Percentiles rank a stretch among this genome's conserved stretches.
Conservation (phyloP, 1,139 yeast genomes). For the Spathaspora sp. region DNA sequence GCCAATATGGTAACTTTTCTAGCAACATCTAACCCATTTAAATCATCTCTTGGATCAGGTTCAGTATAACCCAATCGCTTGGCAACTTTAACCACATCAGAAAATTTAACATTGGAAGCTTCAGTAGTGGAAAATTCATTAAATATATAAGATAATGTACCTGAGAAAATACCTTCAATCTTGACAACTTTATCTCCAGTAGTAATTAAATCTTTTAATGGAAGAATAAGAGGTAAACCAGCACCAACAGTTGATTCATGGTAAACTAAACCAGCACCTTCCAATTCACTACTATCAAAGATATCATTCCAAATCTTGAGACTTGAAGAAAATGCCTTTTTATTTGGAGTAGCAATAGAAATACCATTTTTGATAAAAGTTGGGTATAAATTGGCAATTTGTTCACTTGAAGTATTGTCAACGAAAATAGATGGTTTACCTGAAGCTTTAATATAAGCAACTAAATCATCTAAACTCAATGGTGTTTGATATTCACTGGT, state of each 20-base stretch:
- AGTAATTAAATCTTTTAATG: conserved; percentile 79
- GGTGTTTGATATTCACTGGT: conserved; percentile 51
- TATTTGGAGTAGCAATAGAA: conserved; percentile 96
- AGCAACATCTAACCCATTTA: conserved; percentile 97
- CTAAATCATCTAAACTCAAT: conserved; percentile 56
- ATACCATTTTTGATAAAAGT: conserved; percentile 72
- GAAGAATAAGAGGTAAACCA: conserved; percentile 89
- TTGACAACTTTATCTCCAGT: conserved; percentile 92
- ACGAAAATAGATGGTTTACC: conserved; percentile 78
- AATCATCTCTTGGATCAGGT: conserved; percentile 98
- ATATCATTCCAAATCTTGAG: conserved; percentile 74
- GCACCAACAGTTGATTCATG: conserved; percentile 99
- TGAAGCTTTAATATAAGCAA: conserved; percentile 62
- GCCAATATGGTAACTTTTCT: conserved; percentile 96
- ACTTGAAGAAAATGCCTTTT: conserved; percentile 92
- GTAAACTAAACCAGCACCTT: conserved; percentile 76
- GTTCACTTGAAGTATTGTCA: conserved; percentile 88
- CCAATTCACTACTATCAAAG: conserved; percentile 51
- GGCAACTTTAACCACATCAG: conserved; percentile 87
- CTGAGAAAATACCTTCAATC: conserved; percentile 95
- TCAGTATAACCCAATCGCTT: conserved; percentile 94
- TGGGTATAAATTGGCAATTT: conserved; percentile 76
- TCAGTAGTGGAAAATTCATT: conserved; percentile 81
- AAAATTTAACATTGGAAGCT: conserved; percentile 63
- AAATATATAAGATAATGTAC: conserved; percentile 94